phyloP scores from a whole-genome alignment of 2,329 filamentous ascomycete species.

The Ascochyta koolunga region DNA sequence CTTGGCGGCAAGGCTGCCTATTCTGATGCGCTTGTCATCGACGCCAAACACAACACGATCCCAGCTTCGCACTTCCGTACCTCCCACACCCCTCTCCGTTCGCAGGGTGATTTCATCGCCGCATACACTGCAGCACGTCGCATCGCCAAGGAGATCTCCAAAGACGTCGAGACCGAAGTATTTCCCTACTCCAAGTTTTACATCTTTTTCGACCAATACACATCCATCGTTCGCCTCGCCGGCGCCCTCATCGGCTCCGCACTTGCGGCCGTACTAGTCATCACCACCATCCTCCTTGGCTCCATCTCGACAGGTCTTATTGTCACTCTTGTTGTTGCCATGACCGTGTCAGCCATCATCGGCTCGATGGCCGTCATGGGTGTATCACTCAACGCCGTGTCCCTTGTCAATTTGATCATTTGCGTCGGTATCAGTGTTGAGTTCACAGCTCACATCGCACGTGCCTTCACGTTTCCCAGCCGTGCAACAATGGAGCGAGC shows the following conservation, averaged over 20 bases:
- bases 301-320: constrained; percentile 81
- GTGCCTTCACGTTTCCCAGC: constrained; percentile 94
- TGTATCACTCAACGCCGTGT: constrained; percentile 93
- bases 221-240: constrained; percentile 80
- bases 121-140: constrained; percentile 89
- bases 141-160: constrained; percentile 77
- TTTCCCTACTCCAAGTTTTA: constrained; percentile 99
- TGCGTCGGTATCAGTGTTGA: constrained; percentile 96
- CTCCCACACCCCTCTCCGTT: constrained; percentile 82
- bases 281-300: constrained; percentile 81
- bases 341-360: constrained; percentile 94
- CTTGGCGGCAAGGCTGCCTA: constrained; percentile 90
- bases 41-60: constrained; percentile 69
- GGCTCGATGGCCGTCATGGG: constrained; percentile 89
- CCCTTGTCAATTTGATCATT: constrained; percentile 94
- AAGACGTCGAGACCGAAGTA: constrained; percentile 75
- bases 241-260: constrained; percentile 80
- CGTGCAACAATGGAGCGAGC: constrained; percentile 80
- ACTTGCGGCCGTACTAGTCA: constrained; percentile 80
- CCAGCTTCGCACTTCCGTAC: constrained; percentile 91
- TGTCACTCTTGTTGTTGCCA: constrained; percentile 84
- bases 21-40: constrained; percentile 79
- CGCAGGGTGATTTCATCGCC: constrained; percentile 89
- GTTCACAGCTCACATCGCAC: constrained; percentile 95
- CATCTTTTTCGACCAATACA: constrained; percentile 98